Base-by-base conservation (phyloP, 2,329 filamentous ascomycete genomes). In the Hypoxylon sp. region DNA sequence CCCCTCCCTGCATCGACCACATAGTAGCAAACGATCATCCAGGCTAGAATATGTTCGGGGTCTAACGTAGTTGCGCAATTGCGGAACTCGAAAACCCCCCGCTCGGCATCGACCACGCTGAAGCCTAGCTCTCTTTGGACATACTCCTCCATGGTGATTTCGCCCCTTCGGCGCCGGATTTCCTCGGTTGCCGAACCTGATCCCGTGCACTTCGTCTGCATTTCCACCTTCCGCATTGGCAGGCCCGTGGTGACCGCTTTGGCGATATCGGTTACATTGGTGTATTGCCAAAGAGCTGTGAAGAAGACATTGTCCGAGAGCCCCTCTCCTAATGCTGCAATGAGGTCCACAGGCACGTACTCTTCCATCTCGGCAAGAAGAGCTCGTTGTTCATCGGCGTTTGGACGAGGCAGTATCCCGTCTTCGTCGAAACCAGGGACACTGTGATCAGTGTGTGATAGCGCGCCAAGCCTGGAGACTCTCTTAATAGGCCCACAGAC, bases 21-120 rank as follows among this genome's bases (percentile, higher is more conserved):
- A 5, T 33, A 33, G n/a, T 28, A 16, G 26, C 61, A 61, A 2
- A 64, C 8, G 1, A 30, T 3, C 22, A 20, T 11, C 64, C 64
- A 67, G 48, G 20, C 22, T 5, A 52, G 2, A 24, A 72, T 53
- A 45, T 65, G 32, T 4, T 3, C 1, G 1, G 53, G 16, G 11
- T 71, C 59, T 1, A 71, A 24, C 7, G 57, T 48, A 4, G 16
- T 7, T 1, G 38, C 22, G 60, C 61, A 60, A 36, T 58, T 22
- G 7, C 67, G 68, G 67, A 73, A 72, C 62, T 72, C 67, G 53
- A 72, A n/a, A 5, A 67, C 67, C 7, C 70, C 69, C 11, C 70
- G 67, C 11, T 52, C 12, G 1, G 11, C 18, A 26, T 72, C 70
- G 36, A 68, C 45, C 3, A 62, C 38, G 33, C 26, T 7, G 51